Percentiles rank a stretch among this genome's conserved stretches.
Conservation (phyloP, 2,329 filamentous ascomycete species). For the Diaporthe nobilis region DNA sequence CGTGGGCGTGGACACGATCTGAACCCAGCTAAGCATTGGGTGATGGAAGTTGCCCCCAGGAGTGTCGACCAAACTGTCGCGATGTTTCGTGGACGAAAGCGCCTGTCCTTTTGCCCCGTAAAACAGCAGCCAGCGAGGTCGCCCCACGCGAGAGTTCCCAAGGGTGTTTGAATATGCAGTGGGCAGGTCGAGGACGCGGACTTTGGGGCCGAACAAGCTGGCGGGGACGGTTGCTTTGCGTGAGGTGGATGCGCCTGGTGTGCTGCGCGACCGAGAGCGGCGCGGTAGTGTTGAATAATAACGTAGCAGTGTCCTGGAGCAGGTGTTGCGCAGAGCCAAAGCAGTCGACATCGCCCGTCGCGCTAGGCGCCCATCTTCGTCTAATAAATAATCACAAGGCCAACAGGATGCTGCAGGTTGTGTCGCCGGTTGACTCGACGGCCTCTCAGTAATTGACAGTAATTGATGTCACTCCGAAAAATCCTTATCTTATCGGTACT, state of each 20-base stretch:
- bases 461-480: conserved; percentile 33
- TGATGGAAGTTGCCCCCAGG: conserved; percentile 16
- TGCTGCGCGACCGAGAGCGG: neutral
- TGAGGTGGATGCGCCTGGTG: neutral
- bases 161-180: neutral
- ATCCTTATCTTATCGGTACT: conserved; percentile 30
- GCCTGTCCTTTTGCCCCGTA: conserved; percentile 4
- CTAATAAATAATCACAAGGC: neutral
- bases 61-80: conserved; percentile 11
- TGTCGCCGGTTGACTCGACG: conserved; percentile 35
- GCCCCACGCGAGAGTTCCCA: neutral
- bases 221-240: conserved; percentile 1
- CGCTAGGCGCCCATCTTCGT: conserved; percentile 3
- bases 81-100: neutral
- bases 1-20: conserved; percentile 86
- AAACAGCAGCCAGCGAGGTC: conserved; percentile 25
- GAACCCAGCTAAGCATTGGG: conserved; percentile 79
- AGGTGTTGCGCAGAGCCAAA: conserved; percentile 1
- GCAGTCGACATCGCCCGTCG: conserved; percentile 23
- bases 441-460: neutral
- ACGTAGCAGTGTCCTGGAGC: conserved; percentile 1
- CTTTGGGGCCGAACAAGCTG: conserved; percentile 12
- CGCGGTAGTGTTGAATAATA: conserved; percentile 5
- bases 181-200: conserved; percentile 5
- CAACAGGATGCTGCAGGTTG: neutral